A percentile compares a stretch with the other conserved stretches of the same genome.
These are phyloP conservation scores for Kuraishia ogatae DNA, from an alignment of 805 yeast species.

Conservation along the genomic window DNA sequence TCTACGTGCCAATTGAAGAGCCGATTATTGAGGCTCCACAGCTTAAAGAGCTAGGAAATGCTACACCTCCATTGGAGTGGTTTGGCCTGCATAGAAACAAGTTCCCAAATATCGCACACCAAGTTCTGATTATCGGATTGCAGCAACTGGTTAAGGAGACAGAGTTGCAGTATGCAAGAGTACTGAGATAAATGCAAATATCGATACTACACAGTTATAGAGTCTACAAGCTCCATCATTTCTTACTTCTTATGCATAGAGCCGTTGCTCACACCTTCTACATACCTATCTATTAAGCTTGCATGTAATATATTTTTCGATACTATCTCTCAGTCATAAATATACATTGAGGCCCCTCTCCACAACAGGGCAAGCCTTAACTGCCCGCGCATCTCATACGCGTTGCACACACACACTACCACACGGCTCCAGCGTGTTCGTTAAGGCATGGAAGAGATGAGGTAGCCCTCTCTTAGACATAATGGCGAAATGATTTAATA, in stretches of 20 bases:
- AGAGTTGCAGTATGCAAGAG: conserved; percentile 41
- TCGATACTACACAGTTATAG: too few species aligned
- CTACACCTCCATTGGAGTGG: conserved; percentile 98
- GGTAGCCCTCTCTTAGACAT: neutral
- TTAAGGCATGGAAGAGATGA: neutral
- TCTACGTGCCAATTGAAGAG: conserved; percentile 56
- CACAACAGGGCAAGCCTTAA: neutral
- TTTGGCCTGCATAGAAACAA: conserved; percentile 85
- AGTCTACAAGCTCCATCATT: too few species aligned
- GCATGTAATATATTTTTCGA: neutral
- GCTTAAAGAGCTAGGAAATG: conserved; percentile 85
- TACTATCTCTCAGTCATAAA: neutral
- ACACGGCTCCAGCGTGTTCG: neutral
- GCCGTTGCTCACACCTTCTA: too few species aligned
- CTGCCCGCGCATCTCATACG: too few species aligned
- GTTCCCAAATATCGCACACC: conserved; percentile 84
- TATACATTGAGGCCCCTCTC: neutral
- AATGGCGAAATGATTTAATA: too few species aligned
- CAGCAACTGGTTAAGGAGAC: conserved; percentile 70
- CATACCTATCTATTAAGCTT: neutral
- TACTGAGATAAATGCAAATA: conserved; percentile 27
- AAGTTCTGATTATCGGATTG: conserved; percentile 60
- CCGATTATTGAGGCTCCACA: conserved; percentile 88
- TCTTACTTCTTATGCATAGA: neutral
- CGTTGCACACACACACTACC: neutral